A percentile compares a stretch with the other conserved stretches of the same genome.
Conservation (phyloP, 2,329 filamentous ascomycete species). For the Xylariaceae sp. region DNA sequence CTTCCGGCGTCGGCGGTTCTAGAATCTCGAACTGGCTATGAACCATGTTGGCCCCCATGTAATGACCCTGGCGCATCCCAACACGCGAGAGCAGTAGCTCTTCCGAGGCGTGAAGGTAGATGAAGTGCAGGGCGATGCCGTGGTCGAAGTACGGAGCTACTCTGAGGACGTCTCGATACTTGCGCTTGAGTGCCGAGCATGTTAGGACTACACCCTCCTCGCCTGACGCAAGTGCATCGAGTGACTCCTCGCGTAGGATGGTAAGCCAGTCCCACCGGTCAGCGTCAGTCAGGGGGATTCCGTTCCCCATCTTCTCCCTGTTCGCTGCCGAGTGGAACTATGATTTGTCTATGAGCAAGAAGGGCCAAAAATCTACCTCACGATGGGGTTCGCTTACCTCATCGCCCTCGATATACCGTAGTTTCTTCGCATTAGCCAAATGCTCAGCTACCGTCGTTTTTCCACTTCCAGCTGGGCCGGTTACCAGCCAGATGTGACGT, state of each 20-base stretch:
- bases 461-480: conserved; percentile 73
- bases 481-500: conserved; percentile 77
- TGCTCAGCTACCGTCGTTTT: conserved; percentile 72
- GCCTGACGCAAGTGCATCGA: conserved; percentile 51
- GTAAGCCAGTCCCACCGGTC: conserved; percentile 99
- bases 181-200: conserved; percentile 93
- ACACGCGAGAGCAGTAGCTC: conserved; percentile 74
- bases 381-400: conserved; percentile 50
- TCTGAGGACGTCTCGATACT: conserved; percentile 90
- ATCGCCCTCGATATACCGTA: conserved; percentile 75
- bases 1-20: conserved; percentile 72
- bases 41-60: conserved; percentile 96
- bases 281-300: conserved; percentile 80
- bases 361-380: too few relatives aligned
- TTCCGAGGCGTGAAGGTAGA: conserved; percentile 81
- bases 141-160: conserved; percentile 73
- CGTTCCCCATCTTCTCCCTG: conserved; percentile 85
- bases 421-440: conserved; percentile 56
- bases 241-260: conserved; percentile 65
- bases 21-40: conserved; percentile 84
- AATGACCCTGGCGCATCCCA: conserved; percentile 71
- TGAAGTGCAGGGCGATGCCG: conserved; percentile 79
- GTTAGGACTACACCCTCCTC: conserved; percentile 82
- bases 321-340: conserved; percentile 75
- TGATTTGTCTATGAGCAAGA: conserved; percentile 2